phyloP scores from a whole-genome alignment of 2,329 filamentous ascomycete species.

The Lecanicillium sp. region DNA sequence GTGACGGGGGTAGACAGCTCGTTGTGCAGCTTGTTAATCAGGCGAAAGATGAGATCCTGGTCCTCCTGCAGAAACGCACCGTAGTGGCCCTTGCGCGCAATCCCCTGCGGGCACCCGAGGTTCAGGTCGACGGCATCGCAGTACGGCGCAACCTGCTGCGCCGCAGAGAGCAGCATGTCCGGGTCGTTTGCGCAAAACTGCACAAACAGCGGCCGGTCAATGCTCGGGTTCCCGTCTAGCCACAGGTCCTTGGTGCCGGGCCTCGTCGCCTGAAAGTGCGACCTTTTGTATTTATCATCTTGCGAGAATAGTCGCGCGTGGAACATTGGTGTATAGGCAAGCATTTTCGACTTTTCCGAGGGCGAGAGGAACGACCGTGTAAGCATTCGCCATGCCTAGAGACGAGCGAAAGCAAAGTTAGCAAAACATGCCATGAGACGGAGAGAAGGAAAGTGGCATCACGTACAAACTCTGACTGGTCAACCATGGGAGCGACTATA shows the following conservation, averaged over 20 bases:
- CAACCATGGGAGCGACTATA: conserved; percentile 94
- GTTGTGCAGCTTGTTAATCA: conserved; percentile 77
- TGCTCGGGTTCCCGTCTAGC: conserved; percentile 78
- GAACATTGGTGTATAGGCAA: conserved; percentile 94
- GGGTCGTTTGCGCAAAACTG: conserved; percentile 94
- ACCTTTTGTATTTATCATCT: conserved; percentile 64
- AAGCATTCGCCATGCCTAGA: conserved; percentile 89
- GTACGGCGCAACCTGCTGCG: conserved; percentile 69
- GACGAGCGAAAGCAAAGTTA: not conserved
- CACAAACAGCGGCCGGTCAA: conserved; percentile 87
- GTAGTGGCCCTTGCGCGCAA: conserved; percentile 84
- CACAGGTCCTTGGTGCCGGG: conserved; percentile 34
- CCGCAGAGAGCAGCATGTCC: conserved; percentile 71
- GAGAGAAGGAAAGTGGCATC: no score
- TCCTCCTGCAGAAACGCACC: conserved; percentile 94
- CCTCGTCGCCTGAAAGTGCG: conserved; percentile 68
- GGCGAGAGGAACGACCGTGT: conserved; percentile 82
- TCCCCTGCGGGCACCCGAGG: conserved; percentile 91
- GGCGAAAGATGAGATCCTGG: conserved; percentile 69
- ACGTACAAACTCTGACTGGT: conserved; percentile 92
- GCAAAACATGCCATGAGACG: not conserved
- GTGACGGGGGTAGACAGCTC: conserved; percentile 79
- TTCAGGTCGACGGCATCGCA: conserved; percentile 96
- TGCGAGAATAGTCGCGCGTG: conserved; percentile 85
- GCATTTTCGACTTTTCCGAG: conserved; percentile 54